phyloP scores from a whole-genome alignment of 2,329 filamentous ascomycete genomes.

The Ophiostoma sp. region DNA sequence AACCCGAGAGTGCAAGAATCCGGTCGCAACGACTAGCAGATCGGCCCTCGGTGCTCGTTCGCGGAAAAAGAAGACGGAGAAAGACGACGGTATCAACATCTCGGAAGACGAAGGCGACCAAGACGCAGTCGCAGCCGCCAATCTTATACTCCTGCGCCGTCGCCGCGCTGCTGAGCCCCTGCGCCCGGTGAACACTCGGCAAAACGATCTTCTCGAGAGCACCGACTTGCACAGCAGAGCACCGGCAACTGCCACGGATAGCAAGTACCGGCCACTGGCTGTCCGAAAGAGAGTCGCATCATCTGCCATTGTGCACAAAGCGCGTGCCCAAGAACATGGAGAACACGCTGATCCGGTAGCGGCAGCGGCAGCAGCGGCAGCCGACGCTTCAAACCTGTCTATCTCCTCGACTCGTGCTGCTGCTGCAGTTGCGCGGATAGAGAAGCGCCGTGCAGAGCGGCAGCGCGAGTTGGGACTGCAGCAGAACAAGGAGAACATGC shows the following conservation, averaged over 20 bases:
- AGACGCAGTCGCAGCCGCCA: slow-evolving; percentile 10
- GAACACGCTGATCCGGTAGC: background rate
- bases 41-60: background rate
- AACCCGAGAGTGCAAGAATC: background rate
- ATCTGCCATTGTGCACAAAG: background rate
- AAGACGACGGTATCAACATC: background rate
- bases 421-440: slow-evolving; percentile 50
- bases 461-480: slow-evolving; percentile 27
- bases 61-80: background rate
- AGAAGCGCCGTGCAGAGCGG: slow-evolving; percentile 50
- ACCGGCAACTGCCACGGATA: background rate
- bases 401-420: slow-evolving; percentile 48
- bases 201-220: background rate
- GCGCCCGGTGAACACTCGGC: slow-evolving; percentile 18
- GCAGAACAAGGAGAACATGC: slow-evolving; percentile 49
- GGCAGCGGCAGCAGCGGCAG: slow-evolving; percentile 11
- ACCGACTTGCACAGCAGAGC: background rate
- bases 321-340: background rate
- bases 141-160: slow-evolving; percentile 13
- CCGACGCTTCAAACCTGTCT: slow-evolving; percentile 35
- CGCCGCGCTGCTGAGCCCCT: slow-evolving; percentile 22
- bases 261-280: background rate
- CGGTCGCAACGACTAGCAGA: background rate
- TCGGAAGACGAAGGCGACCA: background rate
- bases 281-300: background rate